phyloP scores from a whole-genome alignment of 805 yeast species.

The Ogataea ramenticola region DNA sequence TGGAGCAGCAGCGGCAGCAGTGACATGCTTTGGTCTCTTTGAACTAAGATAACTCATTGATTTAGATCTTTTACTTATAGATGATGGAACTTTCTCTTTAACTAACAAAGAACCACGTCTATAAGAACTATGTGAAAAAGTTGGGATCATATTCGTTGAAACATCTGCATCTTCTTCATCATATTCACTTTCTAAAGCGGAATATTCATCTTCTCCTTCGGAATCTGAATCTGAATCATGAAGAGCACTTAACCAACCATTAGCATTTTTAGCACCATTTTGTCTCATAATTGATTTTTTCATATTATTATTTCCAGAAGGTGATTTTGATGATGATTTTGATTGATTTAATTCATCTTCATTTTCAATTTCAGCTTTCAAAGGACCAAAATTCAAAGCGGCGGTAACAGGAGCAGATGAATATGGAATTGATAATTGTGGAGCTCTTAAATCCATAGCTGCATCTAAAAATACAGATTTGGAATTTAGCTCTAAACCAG shows the following conservation, averaged over 20 bases:
- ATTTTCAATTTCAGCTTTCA: neutral
- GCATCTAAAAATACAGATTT: constrained; percentile 23
- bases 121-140: constrained; percentile 18
- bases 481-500: constrained; percentile 20
- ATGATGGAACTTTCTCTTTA: constrained; percentile 33
- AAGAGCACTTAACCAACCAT: constrained; percentile 8
- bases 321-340: too few species aligned
- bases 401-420: constrained; percentile 76
- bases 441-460: constrained; percentile 25
- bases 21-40: constrained; percentile 44
- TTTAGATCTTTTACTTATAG: constrained; percentile 48
- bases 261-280: neutral
- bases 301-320: neutral
- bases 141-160: neutral
- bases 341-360: too few species aligned
- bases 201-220: constrained; percentile 33
- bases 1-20: constrained; percentile 83
- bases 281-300: neutral
- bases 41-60: constrained; percentile 52
- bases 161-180: constrained; percentile 31
- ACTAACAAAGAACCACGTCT: constrained; percentile 26
- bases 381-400: constrained; percentile 28
- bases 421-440: constrained; percentile 52
- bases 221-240: constrained; percentile 25
- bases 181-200: constrained; percentile 17